A percentile compares a stretch with the other conserved stretches of the same genome.
Conservation (phyloP, 495 filamentous ascomycete species). For the Podospora anserina region DNA sequence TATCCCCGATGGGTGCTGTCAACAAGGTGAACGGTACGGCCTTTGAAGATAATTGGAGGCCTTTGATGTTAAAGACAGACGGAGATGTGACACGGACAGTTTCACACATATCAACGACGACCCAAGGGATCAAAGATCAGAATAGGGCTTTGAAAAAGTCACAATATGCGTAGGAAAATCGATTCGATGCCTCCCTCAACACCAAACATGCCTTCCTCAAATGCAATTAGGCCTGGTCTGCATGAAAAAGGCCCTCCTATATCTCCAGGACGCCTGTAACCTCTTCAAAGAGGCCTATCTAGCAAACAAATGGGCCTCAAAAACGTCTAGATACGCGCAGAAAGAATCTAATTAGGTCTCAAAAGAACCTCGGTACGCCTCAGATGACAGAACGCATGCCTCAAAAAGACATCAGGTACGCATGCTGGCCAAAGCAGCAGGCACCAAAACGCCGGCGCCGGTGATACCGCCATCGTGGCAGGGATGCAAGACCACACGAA, state of each 20-base stretch:
- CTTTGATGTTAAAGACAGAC: no score
- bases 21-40: not conserved
- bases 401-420: not conserved
- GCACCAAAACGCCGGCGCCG: conserved; percentile 72
- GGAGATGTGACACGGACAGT: no score
- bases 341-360: not conserved
- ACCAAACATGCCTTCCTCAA: not conserved
- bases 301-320: not conserved
- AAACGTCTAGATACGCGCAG: not conserved
- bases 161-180: not conserved
- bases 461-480: conserved; percentile 74
- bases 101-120: not conserved
- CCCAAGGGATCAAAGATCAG: not conserved
- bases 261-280: not conserved
- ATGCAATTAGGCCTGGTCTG: not conserved
- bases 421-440: conserved; percentile 37
- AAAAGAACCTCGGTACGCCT: not conserved
- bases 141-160: not conserved
- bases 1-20: not conserved
- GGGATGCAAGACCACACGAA: conserved; percentile 62
- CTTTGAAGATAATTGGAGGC: no score
- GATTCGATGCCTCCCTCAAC: not conserved
- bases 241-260: not conserved
- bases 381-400: not conserved
- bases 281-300: not conserved